phyloP scores from a whole-genome alignment of 495 filamentous ascomycete species.

The Delitschia confertaspora region DNA sequence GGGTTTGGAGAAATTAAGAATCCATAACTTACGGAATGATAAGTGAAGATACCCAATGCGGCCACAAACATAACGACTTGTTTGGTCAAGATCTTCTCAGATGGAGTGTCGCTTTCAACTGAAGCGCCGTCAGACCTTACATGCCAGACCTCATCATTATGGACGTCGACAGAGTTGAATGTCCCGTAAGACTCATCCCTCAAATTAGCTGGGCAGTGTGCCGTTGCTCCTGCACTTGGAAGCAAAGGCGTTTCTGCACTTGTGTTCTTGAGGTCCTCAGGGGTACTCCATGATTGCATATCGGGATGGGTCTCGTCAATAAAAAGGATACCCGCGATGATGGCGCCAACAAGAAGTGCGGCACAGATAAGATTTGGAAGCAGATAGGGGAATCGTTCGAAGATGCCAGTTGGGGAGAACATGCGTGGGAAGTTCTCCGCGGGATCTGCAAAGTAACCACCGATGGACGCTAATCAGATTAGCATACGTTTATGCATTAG shows the following conservation, averaged over 20 bases:
- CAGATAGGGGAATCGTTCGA: conserved; percentile 71
- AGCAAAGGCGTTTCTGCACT: conserved; percentile 60
- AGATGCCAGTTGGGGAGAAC: conserved; percentile 55
- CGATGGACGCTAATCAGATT: conserved; percentile 49
- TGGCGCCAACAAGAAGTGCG: conserved; percentile 59
- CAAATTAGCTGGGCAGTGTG: conserved; percentile 60
- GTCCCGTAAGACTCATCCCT: conserved; percentile 71
- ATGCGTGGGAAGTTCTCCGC: conserved; percentile 55
- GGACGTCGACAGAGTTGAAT: conserved; percentile 52
- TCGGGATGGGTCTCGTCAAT: conserved; percentile 76
- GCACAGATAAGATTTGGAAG: conserved; percentile 75
- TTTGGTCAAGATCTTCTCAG: conserved; percentile 51
- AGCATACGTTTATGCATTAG: conserved; percentile 1
- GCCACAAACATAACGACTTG: conserved; percentile 59
- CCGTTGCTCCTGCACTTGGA: conserved; percentile 60
- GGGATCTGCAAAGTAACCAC: conserved; percentile 68
- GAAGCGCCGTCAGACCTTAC: conserved; percentile 39
- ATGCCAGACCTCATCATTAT: conserved; percentile 43
- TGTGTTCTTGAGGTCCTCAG: conserved; percentile 45
- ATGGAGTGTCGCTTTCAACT: conserved; percentile 12
- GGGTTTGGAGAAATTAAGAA: background rate
- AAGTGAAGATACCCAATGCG: conserved; percentile 73
- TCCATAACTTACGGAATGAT: conserved; percentile 47
- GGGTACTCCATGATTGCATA: conserved; percentile 53
- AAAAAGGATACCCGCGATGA: conserved; percentile 61